Percentiles rank a stretch among this genome's conserved stretches.
Conservation (phyloP, 192 early-diverging fungal species). For the Podila epigama region DNA sequence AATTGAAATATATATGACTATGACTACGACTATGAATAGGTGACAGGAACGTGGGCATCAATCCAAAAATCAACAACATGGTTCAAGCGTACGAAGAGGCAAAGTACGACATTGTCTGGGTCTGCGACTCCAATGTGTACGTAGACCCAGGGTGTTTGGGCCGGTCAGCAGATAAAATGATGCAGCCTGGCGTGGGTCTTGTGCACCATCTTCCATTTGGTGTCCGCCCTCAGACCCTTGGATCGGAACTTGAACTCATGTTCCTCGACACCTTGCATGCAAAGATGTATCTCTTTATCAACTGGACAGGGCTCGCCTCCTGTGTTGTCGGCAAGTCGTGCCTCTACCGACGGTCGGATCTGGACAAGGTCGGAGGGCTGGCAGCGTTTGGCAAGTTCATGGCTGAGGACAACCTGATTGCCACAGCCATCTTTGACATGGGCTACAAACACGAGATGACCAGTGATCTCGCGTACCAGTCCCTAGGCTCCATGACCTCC, state of each 20-base stretch:
- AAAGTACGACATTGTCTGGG: slow-evolving; percentile 92
- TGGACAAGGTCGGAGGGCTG: slow-evolving; percentile 84
- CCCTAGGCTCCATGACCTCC: slow-evolving; percentile 74
- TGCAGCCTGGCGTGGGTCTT: slow-evolving; percentile 79
- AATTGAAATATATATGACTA: not conserved
- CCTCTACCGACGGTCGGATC: slow-evolving; percentile 83
- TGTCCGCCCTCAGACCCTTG: slow-evolving; percentile 72
- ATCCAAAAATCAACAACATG: slow-evolving; percentile 98
- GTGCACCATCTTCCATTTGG: slow-evolving; percentile 94
- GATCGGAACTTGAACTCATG: slow-evolving; percentile 83
- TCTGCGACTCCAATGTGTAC: slow-evolving; percentile 91
- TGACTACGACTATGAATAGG: too few relatives aligned
- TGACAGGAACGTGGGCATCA: slow-evolving; percentile 78
- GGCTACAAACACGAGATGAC: slow-evolving; percentile 90
- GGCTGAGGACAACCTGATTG: slow-evolving; percentile 96
- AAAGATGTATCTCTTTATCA: slow-evolving; percentile 95
- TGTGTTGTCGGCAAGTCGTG: slow-evolving; percentile 97
- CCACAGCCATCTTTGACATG: slow-evolving; percentile 79
- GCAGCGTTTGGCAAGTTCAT: slow-evolving; percentile 88
- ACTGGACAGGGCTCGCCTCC: slow-evolving; percentile 80
- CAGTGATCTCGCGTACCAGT: slow-evolving; percentile 86
- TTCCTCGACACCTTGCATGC: slow-evolving; percentile 93
- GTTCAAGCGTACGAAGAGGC: slow-evolving; percentile 78
- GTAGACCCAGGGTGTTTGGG: slow-evolving; percentile 79
- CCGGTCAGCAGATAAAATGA: slow-evolving; percentile 82